A percentile compares a stretch with the other conserved stretches of the same genome.
phyloP scores from a whole-genome alignment of 495 filamentous ascomycete species.

The Trichoderma reesei region DNA sequence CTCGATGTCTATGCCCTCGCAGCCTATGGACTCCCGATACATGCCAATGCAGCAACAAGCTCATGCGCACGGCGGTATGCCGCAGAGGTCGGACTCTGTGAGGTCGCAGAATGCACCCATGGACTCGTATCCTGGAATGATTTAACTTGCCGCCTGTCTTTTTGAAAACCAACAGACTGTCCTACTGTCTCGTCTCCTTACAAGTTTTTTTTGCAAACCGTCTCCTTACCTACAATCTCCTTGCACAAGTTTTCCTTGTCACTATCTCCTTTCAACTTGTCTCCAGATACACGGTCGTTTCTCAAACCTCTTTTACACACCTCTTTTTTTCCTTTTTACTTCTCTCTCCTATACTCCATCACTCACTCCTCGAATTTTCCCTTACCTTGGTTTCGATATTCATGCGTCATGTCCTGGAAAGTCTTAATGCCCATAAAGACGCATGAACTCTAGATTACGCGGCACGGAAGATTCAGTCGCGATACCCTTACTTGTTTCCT shows the following conservation, averaged over 20 bases:
- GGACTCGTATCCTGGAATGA: constrained; percentile 34
- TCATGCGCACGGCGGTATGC: constrained; percentile 5
- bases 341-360: too few relatives aligned
- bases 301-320: too few relatives aligned
- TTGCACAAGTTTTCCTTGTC: constrained; percentile 5
- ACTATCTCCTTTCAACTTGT: constrained; percentile 12
- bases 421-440: constrained; percentile 3
- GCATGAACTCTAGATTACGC: constrained; percentile 9
- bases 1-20: constrained; percentile 12
- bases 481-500: neutral
- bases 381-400: constrained; percentile 12
- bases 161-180: neutral
- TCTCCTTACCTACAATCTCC: constrained; percentile 4
- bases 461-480: neutral
- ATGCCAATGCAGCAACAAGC: constrained; percentile 18
- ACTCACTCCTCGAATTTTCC: constrained; percentile 13
- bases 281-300: too few relatives aligned
- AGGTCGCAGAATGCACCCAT: constrained; percentile 10
- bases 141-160: constrained; percentile 17
- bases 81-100: constrained; percentile 10
- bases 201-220: too few relatives aligned
- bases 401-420: constrained; percentile 7
- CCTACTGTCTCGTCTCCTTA: neutral
- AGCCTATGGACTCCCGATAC: constrained; percentile 12
- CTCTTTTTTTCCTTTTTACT: too few relatives aligned